A percentile compares a stretch with the other conserved stretches of the same genome.
Conservation (phyloP, 2,329 filamentous ascomycete species). For the Alternaria ethzedia region DNA sequence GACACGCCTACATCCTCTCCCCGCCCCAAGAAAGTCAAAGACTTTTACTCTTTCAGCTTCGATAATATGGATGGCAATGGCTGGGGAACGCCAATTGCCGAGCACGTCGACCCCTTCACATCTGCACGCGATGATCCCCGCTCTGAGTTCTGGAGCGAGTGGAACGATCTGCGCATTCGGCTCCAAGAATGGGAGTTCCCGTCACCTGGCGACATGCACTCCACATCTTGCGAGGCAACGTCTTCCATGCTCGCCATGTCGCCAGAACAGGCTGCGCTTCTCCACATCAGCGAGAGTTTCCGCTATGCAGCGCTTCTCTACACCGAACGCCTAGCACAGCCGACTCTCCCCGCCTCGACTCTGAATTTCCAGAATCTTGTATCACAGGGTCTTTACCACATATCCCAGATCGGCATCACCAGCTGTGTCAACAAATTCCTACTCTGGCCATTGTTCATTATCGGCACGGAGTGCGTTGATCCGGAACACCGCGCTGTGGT, state of each 20-base stretch:
- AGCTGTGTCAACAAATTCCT: constrained; percentile 83
- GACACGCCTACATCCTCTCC: constrained; percentile 44
- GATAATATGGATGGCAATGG: constrained; percentile 72
- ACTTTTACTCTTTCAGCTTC: constrained; percentile 61
- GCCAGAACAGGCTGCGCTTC: constrained; percentile 72
- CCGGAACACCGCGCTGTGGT: constrained; percentile 80
- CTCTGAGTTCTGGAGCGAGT: constrained; percentile 79
- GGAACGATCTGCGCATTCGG: constrained; percentile 77
- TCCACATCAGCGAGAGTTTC: constrained; percentile 87
- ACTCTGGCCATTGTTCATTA: constrained; percentile 91
- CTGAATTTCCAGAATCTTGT: constrained; percentile 84
- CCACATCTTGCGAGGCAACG: constrained; percentile 31
- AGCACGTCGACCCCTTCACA: constrained; percentile 52
- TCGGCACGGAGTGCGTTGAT: constrained; percentile 86
- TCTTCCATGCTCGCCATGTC: constrained; percentile 35
- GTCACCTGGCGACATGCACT: constrained; percentile 35
- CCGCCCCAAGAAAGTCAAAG: constrained; percentile 45
- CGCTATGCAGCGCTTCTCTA: constrained; percentile 88
- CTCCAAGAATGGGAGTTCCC: constrained; percentile 81
- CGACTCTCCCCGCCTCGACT: constrained; percentile 73
- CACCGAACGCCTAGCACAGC: constrained; percentile 83
- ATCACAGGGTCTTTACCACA: constrained; percentile 81
- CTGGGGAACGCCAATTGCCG: constrained; percentile 65
- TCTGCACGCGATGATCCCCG: constrained; percentile 61
- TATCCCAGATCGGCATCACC: constrained; percentile 75